Conservation (phyloP, 257 asterid genomes). For the Verbena officinalis region DNA sequence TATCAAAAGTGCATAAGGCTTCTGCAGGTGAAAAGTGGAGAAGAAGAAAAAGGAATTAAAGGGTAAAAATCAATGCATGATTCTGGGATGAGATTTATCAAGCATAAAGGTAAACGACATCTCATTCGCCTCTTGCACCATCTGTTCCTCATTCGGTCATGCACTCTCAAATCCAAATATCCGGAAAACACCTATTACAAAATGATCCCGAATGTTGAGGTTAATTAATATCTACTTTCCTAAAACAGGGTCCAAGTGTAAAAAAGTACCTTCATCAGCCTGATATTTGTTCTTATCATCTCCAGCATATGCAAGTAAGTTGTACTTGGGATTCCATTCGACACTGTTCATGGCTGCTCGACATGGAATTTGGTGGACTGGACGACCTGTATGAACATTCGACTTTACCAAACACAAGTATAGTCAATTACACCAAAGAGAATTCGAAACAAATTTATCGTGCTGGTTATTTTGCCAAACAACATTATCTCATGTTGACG, state of each 20-base stretch:
- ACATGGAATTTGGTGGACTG: slow-evolving; percentile 91
- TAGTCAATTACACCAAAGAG: not conserved
- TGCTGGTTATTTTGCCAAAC: slow-evolving; percentile 4
- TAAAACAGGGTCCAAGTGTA: not conserved
- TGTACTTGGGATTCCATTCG: slow-evolving; percentile 93
- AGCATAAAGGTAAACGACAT: not conserved
- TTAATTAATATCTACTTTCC: not conserved
- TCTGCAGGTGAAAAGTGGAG: slow-evolving; percentile 1
- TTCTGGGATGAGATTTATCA: not conserved
- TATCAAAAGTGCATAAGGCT: not conserved
- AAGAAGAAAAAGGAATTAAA: no score
- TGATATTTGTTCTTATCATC: slow-evolving; percentile 95
- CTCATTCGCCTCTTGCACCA: not conserved
- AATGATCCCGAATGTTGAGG: not conserved
- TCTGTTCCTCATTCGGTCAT: slow-evolving; percentile 28
- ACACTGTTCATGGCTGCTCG: slow-evolving; percentile 99
- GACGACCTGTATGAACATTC: slow-evolving; percentile 74
- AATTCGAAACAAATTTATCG: not conserved
- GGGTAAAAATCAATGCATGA: not conserved
- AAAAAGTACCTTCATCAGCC: slow-evolving; percentile 76
- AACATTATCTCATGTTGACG: slow-evolving; percentile 12
- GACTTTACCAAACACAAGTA: slow-evolving; percentile 53
- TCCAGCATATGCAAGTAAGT: slow-evolving; percentile 96
- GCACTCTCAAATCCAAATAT: slow-evolving; percentile 88
- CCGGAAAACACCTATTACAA: slow-evolving; percentile 74